Base-by-base conservation (phyloP, 306 rosid genomes). In the Dicorynia guianensis region DNA sequence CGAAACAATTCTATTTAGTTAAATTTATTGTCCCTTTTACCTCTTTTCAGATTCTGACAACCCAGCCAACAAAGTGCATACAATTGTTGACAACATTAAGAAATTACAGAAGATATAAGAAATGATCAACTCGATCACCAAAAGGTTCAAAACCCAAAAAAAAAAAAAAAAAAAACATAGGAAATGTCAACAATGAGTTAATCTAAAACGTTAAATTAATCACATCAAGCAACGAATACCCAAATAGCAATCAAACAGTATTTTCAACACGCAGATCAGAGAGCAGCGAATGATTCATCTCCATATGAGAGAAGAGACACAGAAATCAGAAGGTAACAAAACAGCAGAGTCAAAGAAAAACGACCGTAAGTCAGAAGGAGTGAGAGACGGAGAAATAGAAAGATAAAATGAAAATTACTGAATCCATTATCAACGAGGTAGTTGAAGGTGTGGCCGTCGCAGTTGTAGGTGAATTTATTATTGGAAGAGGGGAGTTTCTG, bases 401-500 rank as follows among this genome's bases (percentile, higher is more conserved):
- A 69, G 62, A 47, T 43, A 50, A 46, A 54, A 6, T 49, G 6
- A 34, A 52, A 50, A 77, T 75, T 87, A 87, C 91, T 87, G 87
- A 87, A 87, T 81, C 91, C 91, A 73, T 84, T 78, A 64, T 87
- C 91, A 76, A 84, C 88, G 77, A 87, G 91, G 62, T 76, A 87
- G 80, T 84, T 87, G 85, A 87, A 87, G 83, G 91, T 84, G 69
- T 87, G 88, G 34, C 87, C 91, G 30, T 87, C 91, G 85, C 91
- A 87, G 80, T 84, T 84, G 87, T 87, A 87, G 13, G 88, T 87
- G 81, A 87, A 87, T 79, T 79, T 87, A 77, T 84, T 84, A 49
- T 78, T 84, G 17, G 85, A 72, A 38, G 88, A 82, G 30, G 91
- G 88, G n/a, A 87, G 88, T 49, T 87, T 87, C 85, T 87, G 88